Evolutionary conservation across 2,329 filamentous ascomycete species (phyloP).

Genomic region (Fusarium sambucinum): DNA sequence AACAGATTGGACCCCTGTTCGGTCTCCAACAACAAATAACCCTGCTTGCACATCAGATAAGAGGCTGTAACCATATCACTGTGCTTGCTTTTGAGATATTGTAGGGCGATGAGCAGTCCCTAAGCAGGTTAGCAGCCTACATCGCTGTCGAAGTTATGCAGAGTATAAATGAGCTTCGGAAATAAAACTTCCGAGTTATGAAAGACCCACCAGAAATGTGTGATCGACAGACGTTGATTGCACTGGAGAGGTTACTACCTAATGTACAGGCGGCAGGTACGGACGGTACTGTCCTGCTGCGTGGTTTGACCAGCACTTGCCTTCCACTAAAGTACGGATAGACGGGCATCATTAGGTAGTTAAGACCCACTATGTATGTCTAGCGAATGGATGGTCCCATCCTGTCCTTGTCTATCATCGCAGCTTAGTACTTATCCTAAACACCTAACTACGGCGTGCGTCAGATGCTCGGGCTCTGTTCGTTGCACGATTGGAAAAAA

Average conservation of each 20-base stretch:
- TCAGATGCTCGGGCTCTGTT: conserved; percentile 23
- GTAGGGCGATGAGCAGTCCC: background rate
- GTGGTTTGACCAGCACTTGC: background rate
- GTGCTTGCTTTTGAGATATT: background rate
- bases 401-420: conserved; percentile 17
- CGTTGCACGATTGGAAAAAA: background rate
- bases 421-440: background rate
- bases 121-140: background rate
- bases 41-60: conserved; percentile 4
- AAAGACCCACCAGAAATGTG: conserved; percentile 14
- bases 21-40: background rate
- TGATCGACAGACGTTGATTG: conserved; percentile 2
- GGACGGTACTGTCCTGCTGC: background rate
- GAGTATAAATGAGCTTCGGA: background rate
- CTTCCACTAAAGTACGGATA: background rate
- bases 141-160: background rate
- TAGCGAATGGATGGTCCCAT: conserved; percentile 26
- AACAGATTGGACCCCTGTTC: conserved; percentile 12
- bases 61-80: background rate
- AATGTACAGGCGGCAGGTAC: too few species aligned
- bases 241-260: too few species aligned
- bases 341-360: background rate
- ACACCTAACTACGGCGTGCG: background rate
- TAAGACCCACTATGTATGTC: background rate
- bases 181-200: conserved; percentile 18